Percentiles rank a stretch among this genome's conserved stretches.
These are phyloP conservation scores for Phaffia rhodozyma DNA, from an alignment of 1,284 basidiomycete species.

Conservation along the genomic window DNA sequence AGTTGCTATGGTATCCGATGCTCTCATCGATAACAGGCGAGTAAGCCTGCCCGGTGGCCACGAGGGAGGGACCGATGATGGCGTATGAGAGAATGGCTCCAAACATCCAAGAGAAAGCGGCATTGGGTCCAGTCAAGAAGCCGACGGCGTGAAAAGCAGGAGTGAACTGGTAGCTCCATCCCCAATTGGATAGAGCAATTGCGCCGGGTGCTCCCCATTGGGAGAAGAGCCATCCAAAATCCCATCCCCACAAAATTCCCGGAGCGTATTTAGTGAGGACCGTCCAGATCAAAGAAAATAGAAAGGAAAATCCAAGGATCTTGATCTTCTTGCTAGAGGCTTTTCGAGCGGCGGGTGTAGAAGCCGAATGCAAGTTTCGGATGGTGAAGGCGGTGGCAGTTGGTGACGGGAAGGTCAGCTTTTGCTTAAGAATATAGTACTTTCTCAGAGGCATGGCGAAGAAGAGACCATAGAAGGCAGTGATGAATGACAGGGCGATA, in stretches of 20 bases:
- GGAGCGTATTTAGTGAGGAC: conserved; percentile 51
- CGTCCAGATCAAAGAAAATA: conserved; percentile 43
- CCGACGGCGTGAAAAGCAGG: conserved; percentile 58
- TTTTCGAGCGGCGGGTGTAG: conserved; percentile 37
- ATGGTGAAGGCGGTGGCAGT: conserved; percentile 59
- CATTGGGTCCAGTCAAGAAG: conserved; percentile 53
- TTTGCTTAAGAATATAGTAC: conserved; percentile 56
- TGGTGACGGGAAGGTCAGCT: conserved; percentile 55
- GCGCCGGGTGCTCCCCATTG: conserved; percentile 49
- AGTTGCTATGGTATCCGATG: conserved; percentile 31
- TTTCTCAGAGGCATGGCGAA: conserved; percentile 54
- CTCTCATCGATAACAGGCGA: conserved; percentile 30
- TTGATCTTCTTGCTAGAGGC: conserved; percentile 49
- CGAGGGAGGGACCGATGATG: conserved; percentile 48
- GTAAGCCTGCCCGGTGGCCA: conserved; percentile 39
- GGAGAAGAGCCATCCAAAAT: conserved; percentile 54
- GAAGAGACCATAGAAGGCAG: conserved; percentile 52
- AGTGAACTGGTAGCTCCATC: conserved; percentile 43
- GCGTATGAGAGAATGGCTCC: conserved; percentile 52
- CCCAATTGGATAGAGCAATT: conserved; percentile 49
- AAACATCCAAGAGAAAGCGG: conserved; percentile 50
- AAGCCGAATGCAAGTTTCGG: conserved; percentile 48
- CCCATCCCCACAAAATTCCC: conserved; percentile 54
- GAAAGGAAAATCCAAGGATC: conserved; percentile 44
- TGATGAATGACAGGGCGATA: conserved; percentile 46